phyloP scores from a whole-genome alignment of 2,329 filamentous ascomycete species.

The Alternaria brassicae region DNA sequence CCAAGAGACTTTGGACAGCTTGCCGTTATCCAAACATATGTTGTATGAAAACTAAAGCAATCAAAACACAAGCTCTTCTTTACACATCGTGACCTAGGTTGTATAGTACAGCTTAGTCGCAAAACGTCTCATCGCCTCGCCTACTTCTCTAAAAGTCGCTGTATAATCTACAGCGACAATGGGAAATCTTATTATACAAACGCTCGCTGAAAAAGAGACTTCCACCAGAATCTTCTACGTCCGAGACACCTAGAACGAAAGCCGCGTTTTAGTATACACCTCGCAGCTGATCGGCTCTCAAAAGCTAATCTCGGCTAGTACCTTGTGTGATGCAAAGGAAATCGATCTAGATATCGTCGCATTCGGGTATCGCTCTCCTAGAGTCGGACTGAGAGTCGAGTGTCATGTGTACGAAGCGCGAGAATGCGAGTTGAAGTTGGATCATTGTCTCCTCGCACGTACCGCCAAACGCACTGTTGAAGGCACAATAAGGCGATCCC shows the following conservation, averaged over 20 bases:
- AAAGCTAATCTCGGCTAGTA: rapidly evolving
- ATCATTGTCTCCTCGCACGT: rapidly evolving
- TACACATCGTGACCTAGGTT: no score
- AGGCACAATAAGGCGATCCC: no score
- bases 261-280: not conserved
- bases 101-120: no score
- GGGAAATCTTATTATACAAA: no score
- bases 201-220: not conserved
- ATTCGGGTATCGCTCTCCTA: rapidly evolving
- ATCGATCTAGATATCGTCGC: not conserved
- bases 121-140: no score
- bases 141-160: no score
- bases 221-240: not conserved
- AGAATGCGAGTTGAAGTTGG: not conserved
- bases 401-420: rapidly evolving
- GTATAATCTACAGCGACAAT: no score
- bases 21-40: no score
- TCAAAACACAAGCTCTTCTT: no score
- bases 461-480: no score
- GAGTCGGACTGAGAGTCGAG: rapidly evolving
- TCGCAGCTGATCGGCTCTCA: rapidly evolving
- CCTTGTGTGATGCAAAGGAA: not conserved
- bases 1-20: no score
- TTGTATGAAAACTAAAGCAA: no score
- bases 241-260: rapidly evolving